Evolutionary conservation across 2,329 filamentous ascomycete species (phyloP).

Genomic region (Fusarium temperatum): DNA sequence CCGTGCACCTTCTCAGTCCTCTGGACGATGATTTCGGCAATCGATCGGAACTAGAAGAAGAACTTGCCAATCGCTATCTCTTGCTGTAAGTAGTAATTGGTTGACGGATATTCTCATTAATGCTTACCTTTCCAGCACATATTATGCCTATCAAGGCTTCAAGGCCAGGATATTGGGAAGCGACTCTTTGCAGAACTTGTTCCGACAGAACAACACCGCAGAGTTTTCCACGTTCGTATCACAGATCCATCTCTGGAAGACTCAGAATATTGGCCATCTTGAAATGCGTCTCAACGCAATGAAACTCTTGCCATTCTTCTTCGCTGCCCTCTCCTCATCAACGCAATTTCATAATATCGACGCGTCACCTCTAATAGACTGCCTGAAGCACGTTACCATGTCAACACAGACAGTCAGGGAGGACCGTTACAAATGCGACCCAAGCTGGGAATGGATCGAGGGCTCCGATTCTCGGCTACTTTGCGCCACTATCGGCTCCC

Average conservation of each 20-base stretch:
- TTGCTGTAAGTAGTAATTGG: conserved; percentile 1
- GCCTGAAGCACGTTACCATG: conserved; percentile 15
- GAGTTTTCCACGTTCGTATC: conserved; percentile 27
- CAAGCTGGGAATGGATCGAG: conserved; percentile 34
- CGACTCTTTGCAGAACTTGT: conserved; percentile 1
- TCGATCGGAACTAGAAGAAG: conserved; percentile 10
- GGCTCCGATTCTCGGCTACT: conserved; percentile 34
- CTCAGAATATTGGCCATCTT: conserved; percentile 26
- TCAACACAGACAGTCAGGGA: neutral
- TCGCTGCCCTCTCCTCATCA: neutral
- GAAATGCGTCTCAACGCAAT: conserved; percentile 26
- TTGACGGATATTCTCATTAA: too few species aligned
- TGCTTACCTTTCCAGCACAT: neutral
- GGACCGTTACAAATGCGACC: conserved; percentile 14
- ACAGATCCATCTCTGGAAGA: conserved; percentile 27
- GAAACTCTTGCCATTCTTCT: conserved; percentile 33
- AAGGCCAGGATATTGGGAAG: conserved; percentile 33
- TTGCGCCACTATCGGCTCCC: conserved; percentile 17
- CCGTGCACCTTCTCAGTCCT: conserved; percentile 29
- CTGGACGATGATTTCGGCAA: neutral
- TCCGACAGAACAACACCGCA: conserved; percentile 1
- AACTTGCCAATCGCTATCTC: conserved; percentile 35
- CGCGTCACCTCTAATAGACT: conserved; percentile 13
- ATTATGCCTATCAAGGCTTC: conserved; percentile 32
- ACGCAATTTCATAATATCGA: conserved; percentile 22